These are phyloP conservation scores for Lachnellula subtilissima DNA, from an alignment of 2,329 filamentous ascomycete genomes.

Conservation along the genomic window DNA sequence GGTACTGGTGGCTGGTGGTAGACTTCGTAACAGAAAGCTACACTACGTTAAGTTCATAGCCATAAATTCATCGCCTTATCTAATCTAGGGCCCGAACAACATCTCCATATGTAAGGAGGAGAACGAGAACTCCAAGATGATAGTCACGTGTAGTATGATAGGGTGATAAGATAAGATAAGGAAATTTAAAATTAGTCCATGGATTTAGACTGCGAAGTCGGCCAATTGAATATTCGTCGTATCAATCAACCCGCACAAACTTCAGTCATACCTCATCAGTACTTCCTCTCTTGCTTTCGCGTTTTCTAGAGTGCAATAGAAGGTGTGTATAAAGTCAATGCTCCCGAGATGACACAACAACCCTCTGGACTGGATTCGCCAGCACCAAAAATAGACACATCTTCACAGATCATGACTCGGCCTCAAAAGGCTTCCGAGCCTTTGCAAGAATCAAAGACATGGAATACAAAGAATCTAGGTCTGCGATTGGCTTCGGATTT, in stretches of 20 bases:
- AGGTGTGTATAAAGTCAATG: slow-evolving; percentile 11
- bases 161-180: background rate
- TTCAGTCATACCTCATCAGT: background rate
- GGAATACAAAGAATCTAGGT: slow-evolving; percentile 73
- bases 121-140: too few relatives aligned
- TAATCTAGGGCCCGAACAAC: too few relatives aligned
- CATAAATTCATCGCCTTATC: too few relatives aligned
- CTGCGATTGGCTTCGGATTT: slow-evolving; percentile 64
- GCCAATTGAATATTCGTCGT: slow-evolving; percentile 5
- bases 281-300: background rate
- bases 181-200: background rate
- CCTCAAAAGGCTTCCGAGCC: slow-evolving; percentile 14
- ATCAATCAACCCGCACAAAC: slow-evolving; percentile 10
- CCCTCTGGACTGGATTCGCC: slow-evolving; percentile 13
- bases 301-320: background rate
- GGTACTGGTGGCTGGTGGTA: too few relatives aligned
- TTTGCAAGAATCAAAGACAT: slow-evolving; percentile 34
- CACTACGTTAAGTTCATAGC: too few relatives aligned
- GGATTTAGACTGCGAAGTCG: slow-evolving; percentile 7
- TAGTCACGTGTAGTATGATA: background rate
- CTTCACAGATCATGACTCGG: slow-evolving; percentile 8
- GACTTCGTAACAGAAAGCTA: too few relatives aligned
- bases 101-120: too few relatives aligned
- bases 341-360: slow-evolving; percentile 14
- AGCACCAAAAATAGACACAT: slow-evolving; percentile 6